A percentile compares a stretch with the other conserved stretches of the same genome.
phyloP scores from a whole-genome alignment of 2,329 filamentous ascomycete genomes.

The Trichoderma polysporum region DNA sequence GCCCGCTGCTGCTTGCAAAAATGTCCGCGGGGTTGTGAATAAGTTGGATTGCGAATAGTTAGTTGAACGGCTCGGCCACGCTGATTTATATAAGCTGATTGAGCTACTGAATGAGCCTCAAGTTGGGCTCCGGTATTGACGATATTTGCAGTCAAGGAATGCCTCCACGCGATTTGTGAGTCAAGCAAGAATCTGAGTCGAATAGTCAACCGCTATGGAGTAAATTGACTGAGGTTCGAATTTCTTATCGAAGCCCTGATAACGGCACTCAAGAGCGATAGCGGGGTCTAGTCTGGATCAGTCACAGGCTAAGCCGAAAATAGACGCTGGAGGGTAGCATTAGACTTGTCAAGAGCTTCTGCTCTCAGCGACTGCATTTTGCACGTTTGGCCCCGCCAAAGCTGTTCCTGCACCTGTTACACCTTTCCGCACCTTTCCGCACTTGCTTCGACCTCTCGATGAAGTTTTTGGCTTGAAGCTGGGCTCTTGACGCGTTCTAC shows the following conservation, averaged over 20 bases:
- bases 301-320: conserved; percentile 1
- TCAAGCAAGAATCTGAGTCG: conserved; percentile 8
- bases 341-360: conserved; percentile 12
- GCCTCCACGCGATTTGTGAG: not conserved
- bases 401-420: not conserved
- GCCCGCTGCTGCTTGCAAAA: conserved; percentile 16
- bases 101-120: not conserved
- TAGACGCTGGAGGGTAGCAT: not conserved
- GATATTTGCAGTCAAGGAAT: not conserved
- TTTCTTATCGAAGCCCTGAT: conserved; percentile 18
- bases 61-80: not conserved
- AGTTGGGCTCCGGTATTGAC: not conserved
- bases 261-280: conserved; percentile 15
- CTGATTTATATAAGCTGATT: not conserved
- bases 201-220: conserved; percentile 1
- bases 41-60: not conserved
- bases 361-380: conserved; percentile 8
- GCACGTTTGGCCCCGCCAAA: conserved; percentile 5
- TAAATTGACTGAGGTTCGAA: conserved; percentile 1
- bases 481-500: not conserved
- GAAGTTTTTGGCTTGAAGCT: not conserved
- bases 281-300: conserved; percentile 7
- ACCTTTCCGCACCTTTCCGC: not conserved
- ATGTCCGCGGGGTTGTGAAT: conserved; percentile 5
- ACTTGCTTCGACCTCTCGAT: not conserved